Base-by-base conservation (phyloP, 2,329 filamentous ascomycete genomes). In the Mariannaea elegans region DNA sequence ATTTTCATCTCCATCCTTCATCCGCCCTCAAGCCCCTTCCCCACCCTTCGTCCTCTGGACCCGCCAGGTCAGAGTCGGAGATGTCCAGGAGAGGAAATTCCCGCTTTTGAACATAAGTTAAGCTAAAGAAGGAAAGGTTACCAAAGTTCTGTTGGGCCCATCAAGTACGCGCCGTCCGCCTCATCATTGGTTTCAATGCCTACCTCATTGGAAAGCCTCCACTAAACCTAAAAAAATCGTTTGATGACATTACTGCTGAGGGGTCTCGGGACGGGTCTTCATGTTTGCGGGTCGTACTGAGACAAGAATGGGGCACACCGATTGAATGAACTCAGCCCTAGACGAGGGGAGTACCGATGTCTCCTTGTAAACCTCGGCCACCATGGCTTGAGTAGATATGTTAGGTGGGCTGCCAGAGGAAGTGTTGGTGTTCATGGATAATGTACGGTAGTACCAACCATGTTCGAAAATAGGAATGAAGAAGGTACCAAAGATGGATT, bases 121-220 rank as follows among this genome's bases (percentile, higher is more conserved):
- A 31, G 27, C 27, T 31, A 12, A 31, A 9, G 45, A 32, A 27
- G 16, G 9, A 34, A 34, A 34, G 29, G 29, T 48, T 31, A 12
- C 7, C 13, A 31, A 31, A 79, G 73, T 0, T 71, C 69, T 0
- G 78, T 87, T 7, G 77, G 75, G 0, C 76, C 78, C 47, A 83
- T 89, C 18, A 71, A 79, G 42, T 88, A 88, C 64, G 87, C 82
- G 0, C 75, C 2, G 77, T 82, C 1, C 64, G 75, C 32, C 67
- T 69, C 32, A 61, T 73, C 29, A 80, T 82, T 14, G 86, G 85
- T 0, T 83, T 82, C 2, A 86, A 87, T 63, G 65, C 76, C 0
- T 62, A 70, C 19, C 84, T 84, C 52, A 77, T 85, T 4, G 60
- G 61, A 1, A 78, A 84, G 67, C 19, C 19, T 21, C 8, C 38